Evolutionary conservation across 1,284 basidiomycete species (phyloP).

Genomic region (Pseudozyma sp.): DNA sequence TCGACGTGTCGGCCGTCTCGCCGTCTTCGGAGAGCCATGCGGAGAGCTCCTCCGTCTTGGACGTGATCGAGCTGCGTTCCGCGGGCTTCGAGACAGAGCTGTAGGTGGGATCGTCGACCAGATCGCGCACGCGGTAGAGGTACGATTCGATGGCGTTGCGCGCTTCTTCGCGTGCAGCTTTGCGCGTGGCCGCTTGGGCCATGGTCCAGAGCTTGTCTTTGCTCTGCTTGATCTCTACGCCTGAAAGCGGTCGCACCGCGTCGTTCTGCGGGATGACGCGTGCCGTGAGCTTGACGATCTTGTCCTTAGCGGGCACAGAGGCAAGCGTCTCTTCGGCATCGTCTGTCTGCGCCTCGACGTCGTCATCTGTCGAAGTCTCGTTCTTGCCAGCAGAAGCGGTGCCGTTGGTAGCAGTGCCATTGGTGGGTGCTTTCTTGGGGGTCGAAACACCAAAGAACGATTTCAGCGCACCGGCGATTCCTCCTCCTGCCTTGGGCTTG

Average conservation of each 20-base stretch:
- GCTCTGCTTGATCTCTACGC: constrained; percentile 54
- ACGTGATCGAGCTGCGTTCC: constrained; percentile 78
- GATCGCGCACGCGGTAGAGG: constrained; percentile 87
- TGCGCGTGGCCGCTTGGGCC: constrained; percentile 81
- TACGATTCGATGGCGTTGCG: constrained; percentile 91
- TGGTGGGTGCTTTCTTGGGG: constrained; percentile 33
- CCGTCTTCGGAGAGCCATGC: constrained; percentile 86
- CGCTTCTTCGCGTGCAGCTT: constrained; percentile 85
- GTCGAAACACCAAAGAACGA: constrained; percentile 59
- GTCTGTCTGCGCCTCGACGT: constrained; percentile 9
- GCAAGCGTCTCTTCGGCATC: constrained; percentile 28
- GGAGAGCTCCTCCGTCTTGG: constrained; percentile 78
- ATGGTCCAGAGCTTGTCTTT: constrained; percentile 70
- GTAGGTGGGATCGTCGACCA: constrained; percentile 77
- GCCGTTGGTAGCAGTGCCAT: constrained; percentile 32
- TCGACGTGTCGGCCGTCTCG: constrained; percentile 77
- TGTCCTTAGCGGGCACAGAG: constrained; percentile 47
- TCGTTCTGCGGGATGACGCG: constrained; percentile 42
- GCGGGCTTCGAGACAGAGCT: constrained; percentile 79
- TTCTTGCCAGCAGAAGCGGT: constrained; percentile 24
- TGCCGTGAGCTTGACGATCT: constrained; percentile 47
- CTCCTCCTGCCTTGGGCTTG: constrained; percentile 58
- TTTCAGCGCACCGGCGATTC: constrained; percentile 60
- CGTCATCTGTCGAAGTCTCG: constrained; percentile 7
- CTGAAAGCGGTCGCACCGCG: constrained; percentile 48